Evolutionary conservation across 202 grass and related monocot genomes (phyloP), one percentile per base, ranked within the genome.

Genomic region (Elaeis oleifera): DNA sequence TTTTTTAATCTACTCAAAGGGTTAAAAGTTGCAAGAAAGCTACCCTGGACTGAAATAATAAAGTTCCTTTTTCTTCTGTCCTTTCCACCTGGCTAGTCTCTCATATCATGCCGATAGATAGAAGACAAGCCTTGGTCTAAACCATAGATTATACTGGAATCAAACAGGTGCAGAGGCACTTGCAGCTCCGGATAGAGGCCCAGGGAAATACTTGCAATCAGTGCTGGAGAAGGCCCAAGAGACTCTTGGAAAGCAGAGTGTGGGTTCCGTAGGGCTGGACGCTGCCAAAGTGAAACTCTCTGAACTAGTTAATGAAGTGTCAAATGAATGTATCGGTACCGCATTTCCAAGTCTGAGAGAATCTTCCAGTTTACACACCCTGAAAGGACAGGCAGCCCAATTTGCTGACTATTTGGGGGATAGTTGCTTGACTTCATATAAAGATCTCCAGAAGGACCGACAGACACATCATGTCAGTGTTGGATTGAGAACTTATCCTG

Each of bases 181-280:
- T 95, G 63, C 89, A 95, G 67, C 59, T 95, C 58, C 77, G 89
- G 53, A 95, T 95, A 75, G 89, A 95, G 74, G 89, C 89, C 65
- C 85, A 89, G 81, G 89, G 89, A 58, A 95, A 50, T 95, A 95
- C 68, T 73, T 95, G 56, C 89, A 95, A 70, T 72, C 89, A 64
- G 85, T 95, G 74, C 76, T 95, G 59, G 89, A 95, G 70, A 83
- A 95, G 72, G 89, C 89, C 52, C 85, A 95, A 59, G 85, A 95
- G 63, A 95, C 82, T 44, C 79, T 95, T 70, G 85, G 85, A 69
- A 95, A 95, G 59, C 78, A 89, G 51, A 89, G 71, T 60, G 68
- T 71, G 36, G 63, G 73, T 59, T 74, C 88, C 70, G 78, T 78
- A 81, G 72, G 80, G 62, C 76, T 77, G 50, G 84, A 89, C 68